phyloP scores from a whole-genome alignment of 106 monocot species.

The Dioscorea dumetorum region DNA sequence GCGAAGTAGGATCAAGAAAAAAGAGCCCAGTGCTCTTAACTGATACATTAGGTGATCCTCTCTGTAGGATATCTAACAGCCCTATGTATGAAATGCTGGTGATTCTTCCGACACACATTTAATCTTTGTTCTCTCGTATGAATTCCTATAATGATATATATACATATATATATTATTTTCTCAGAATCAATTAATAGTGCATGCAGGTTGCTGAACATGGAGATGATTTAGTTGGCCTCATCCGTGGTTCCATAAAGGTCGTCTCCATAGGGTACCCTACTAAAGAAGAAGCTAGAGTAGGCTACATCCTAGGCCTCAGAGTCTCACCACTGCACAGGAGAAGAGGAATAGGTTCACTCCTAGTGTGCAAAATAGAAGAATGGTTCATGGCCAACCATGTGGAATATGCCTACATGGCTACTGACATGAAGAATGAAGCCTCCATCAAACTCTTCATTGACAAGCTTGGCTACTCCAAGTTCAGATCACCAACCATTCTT shows the following conservation, averaged over 20 bases:
- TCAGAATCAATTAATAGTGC: background rate
- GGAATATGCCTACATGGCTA: conserved; percentile 8
- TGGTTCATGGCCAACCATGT: conserved; percentile 18
- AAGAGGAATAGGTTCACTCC: conserved; percentile 13
- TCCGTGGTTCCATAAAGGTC: background rate
- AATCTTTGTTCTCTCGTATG: background rate
- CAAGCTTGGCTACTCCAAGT: conserved; percentile 15
- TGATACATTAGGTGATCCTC: background rate
- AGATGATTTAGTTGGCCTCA: background rate
- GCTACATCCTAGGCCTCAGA: conserved; percentile 25
- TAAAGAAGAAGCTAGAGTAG: conserved; percentile 2
- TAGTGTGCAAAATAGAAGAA: conserved; percentile 15
- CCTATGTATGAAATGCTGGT: background rate
- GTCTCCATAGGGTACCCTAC: background rate
- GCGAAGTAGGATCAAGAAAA: background rate
- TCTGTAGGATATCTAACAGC: conserved; percentile 1
- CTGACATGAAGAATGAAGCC: conserved; percentile 18
- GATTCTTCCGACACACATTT: background rate
- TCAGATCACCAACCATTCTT: conserved; percentile 17
- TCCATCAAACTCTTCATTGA: conserved; percentile 21
- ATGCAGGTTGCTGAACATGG: background rate
- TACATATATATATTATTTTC: background rate
- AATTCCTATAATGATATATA: background rate
- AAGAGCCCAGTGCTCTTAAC: background rate
- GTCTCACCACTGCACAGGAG: conserved; percentile 8